Percentiles rank a stretch among this genome's conserved stretches.
These are phyloP conservation scores for Diaporthe citriasiana DNA, from an alignment of 2,329 filamentous ascomycete species.

Conservation along the genomic window DNA sequence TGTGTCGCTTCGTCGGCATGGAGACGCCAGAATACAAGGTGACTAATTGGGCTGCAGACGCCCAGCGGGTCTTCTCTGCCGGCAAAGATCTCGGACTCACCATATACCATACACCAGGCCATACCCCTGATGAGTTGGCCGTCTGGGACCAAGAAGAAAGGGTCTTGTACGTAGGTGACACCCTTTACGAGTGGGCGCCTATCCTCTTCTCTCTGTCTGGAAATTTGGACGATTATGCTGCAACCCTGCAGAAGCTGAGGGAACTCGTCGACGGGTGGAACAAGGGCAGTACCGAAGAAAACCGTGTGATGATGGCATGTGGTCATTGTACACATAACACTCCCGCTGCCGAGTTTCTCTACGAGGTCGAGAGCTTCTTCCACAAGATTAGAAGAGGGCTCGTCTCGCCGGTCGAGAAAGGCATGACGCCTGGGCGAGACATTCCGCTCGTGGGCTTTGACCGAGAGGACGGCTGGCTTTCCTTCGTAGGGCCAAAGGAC, in stretches of 20 bases:
- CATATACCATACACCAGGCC: conserved; percentile 61
- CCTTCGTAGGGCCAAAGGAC: conserved; percentile 26
- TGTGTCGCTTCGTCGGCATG: conserved; percentile 55
- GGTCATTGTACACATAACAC: conserved; percentile 34
- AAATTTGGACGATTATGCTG: conserved; percentile 41
- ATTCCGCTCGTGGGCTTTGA: conserved; percentile 37
- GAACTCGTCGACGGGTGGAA: conserved; percentile 42
- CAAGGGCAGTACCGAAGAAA: neutral
- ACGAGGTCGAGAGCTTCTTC: conserved; percentile 26
- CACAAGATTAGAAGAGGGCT: conserved; percentile 28
- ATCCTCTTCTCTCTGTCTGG: conserved; percentile 45
- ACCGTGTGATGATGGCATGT: conserved; percentile 28
- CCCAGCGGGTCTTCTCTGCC: conserved; percentile 49
- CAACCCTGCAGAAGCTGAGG: conserved; percentile 41
- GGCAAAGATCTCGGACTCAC: conserved; percentile 52
- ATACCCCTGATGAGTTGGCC: conserved; percentile 61
- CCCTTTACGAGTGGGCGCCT: conserved; percentile 55
- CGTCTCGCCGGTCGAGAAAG: conserved; percentile 16
- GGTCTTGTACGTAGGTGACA: conserved; percentile 61
- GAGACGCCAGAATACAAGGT: conserved; percentile 56
- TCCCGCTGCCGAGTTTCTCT: conserved; percentile 21
- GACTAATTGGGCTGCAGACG: conserved; percentile 56
- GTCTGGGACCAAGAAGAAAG: conserved; percentile 60
- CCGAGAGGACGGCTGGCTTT: conserved; percentile 34
- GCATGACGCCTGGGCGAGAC: conserved; percentile 21